phyloP scores from a whole-genome alignment of 108 stramenopile genomes.

The Chaetoceros muelleri region DNA sequence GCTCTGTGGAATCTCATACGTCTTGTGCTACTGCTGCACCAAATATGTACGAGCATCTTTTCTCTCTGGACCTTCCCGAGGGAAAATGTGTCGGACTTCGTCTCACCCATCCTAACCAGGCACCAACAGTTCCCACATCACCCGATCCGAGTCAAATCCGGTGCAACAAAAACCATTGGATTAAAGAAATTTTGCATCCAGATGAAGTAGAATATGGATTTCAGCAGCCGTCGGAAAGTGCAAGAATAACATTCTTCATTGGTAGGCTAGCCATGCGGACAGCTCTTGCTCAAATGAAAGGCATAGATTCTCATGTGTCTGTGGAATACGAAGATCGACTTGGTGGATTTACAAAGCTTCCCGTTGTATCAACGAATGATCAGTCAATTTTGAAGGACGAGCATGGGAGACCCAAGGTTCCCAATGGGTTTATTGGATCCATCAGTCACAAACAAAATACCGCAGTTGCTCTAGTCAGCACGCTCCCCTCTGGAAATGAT shows the following conservation, averaged over 20 bases:
- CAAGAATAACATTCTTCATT: slow-evolving; percentile 46
- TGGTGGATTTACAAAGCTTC: neutral
- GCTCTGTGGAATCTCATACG: neutral
- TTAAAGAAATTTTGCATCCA: slow-evolving; percentile 29
- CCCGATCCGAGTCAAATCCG: neutral
- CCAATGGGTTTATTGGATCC: slow-evolving; percentile 38
- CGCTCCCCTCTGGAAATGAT: neutral
- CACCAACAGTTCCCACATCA: neutral
- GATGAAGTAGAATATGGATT: slow-evolving; percentile 50
- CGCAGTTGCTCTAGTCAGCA: slow-evolving; percentile 23
- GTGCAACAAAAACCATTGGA: slow-evolving; percentile 24
- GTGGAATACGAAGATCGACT: slow-evolving; percentile 1
- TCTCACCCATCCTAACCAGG: neutral
- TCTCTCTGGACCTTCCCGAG: slow-evolving; percentile 29
- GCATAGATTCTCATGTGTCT: neutral
- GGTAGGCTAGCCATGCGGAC: slow-evolving; percentile 68
- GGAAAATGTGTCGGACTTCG: slow-evolving; percentile 38
- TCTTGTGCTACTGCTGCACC: neutral
- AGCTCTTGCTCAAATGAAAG: slow-evolving; percentile 16
- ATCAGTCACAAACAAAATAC: slow-evolving; percentile 62
- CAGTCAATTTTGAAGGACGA: slow-evolving; percentile 49
- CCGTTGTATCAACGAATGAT: slow-evolving; percentile 11
- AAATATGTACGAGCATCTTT: neutral
- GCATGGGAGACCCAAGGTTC: slow-evolving; percentile 54
- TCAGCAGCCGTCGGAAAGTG: slow-evolving; percentile 11